phyloP scores from a whole-genome alignment of 768 basidiomycete genomes.

The Arthromyces matolae region DNA sequence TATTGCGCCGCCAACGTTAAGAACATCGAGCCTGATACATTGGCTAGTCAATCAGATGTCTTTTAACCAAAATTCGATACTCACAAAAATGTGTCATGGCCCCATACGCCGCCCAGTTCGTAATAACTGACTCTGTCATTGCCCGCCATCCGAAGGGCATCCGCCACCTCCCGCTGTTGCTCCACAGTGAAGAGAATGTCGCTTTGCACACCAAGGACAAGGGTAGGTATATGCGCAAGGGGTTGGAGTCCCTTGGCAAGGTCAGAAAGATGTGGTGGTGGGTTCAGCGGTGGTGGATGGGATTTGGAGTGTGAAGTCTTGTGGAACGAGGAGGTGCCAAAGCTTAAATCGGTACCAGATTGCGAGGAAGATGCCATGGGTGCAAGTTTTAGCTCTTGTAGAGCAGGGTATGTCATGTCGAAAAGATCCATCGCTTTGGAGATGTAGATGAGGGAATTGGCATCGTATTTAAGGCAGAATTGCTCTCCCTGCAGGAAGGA shows the following conservation, averaged over 20 bases:
- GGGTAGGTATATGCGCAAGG: conserved; percentile 69
- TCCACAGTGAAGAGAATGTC: conserved; percentile 97
- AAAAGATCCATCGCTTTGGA: conserved; percentile 99
- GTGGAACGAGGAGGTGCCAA: conserved; percentile 23
- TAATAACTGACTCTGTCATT: conserved; percentile 91
- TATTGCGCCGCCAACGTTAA: conserved; percentile 18
- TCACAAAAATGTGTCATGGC: conserved; percentile 95
- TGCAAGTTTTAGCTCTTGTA: conserved; percentile 63
- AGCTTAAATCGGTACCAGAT: conserved; percentile 18
- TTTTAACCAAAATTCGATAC: conserved; percentile 23
- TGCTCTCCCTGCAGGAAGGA: conserved; percentile 82
- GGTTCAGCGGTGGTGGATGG: conserved; percentile 68
- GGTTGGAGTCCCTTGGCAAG: conserved; percentile 78
- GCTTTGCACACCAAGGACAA: conserved; percentile 92
- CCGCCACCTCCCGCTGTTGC: conserved; percentile 92
- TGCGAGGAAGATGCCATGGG: conserved; percentile 22
- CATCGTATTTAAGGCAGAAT: conserved; percentile 98
- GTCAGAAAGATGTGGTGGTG: conserved; percentile 69
- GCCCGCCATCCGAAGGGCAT: conserved; percentile 87
- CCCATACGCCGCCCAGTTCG: conserved; percentile 99
- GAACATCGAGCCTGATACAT: conserved; percentile 15
- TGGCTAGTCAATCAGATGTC: neutral
- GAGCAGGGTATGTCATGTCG: conserved; percentile 82
- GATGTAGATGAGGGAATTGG: conserved; percentile 97
- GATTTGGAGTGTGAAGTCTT: conserved; percentile 59